Conservation (phyloP, 2,329 filamentous ascomycete species). For the Beauveria sp. region DNA sequence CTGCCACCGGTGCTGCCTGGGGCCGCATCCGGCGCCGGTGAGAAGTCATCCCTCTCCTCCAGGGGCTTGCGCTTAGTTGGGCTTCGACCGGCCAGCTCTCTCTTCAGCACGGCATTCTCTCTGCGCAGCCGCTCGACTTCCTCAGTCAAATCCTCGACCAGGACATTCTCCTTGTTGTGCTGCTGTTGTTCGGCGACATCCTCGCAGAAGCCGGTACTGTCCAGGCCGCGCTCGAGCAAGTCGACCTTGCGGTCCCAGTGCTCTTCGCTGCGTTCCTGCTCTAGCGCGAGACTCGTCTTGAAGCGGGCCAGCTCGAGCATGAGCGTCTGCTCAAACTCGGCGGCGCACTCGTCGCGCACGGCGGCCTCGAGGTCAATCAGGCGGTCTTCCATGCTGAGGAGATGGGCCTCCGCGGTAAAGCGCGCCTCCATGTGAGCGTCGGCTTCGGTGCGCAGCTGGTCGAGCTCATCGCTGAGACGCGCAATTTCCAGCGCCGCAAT, state of each 20-base stretch:
- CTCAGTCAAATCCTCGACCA: conserved; percentile 56
- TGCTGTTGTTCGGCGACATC: conserved; percentile 47
- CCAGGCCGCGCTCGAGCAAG: conserved; percentile 45
- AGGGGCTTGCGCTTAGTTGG: conserved; percentile 53
- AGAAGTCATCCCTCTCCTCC: conserved; percentile 40
- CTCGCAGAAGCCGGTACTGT: conserved; percentile 28
- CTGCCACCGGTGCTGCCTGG: conserved; percentile 1
- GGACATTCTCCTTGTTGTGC: conserved; percentile 53
- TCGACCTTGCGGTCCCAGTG: conserved; percentile 84
- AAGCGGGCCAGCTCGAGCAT: conserved; percentile 71
- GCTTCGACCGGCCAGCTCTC: conserved; percentile 56
- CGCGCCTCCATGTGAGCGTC: conserved; percentile 64
- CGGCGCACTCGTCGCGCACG: conserved; percentile 80
- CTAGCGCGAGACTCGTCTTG: conserved; percentile 69
- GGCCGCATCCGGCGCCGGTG: conserved; percentile 9
- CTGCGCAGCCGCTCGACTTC: conserved; percentile 64
- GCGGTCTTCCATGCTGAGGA: conserved; percentile 61
- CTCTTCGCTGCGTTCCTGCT: conserved; percentile 72
- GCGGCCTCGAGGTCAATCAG: conserved; percentile 67
- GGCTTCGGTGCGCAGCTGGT: conserved; percentile 62
- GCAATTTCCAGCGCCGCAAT: conserved; percentile 73
- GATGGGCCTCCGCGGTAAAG: conserved; percentile 63
- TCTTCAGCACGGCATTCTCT: conserved; percentile 56
- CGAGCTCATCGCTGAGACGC: conserved; percentile 64
- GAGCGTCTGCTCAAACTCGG: conserved; percentile 75